These are phyloP conservation scores for Neonothopanus nambi DNA, from an alignment of 1,284 basidiomycete genomes.

Conservation along the genomic window DNA sequence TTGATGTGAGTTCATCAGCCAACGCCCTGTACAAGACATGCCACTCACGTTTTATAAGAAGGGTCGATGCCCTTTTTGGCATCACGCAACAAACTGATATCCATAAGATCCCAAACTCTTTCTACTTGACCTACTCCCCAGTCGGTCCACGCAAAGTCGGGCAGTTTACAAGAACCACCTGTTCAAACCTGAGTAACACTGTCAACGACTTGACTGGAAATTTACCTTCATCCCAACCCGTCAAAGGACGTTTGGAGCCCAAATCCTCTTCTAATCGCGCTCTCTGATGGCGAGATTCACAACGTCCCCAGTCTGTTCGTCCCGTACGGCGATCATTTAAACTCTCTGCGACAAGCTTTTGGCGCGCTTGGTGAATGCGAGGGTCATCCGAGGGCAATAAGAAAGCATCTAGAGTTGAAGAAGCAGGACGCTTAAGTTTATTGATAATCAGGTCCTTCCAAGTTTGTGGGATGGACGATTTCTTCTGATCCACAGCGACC, in stretches of 20 bases:
- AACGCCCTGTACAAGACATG: neutral
- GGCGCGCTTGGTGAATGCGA: slow-evolving; percentile 85
- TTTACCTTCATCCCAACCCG: slow-evolving; percentile 90
- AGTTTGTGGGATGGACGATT: slow-evolving; percentile 59
- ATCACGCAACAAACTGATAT: slow-evolving; percentile 84
- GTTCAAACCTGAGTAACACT: slow-evolving; percentile 4
- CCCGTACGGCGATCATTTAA: slow-evolving; percentile 66
- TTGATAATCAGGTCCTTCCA: slow-evolving; percentile 71
- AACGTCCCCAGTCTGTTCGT: slow-evolving; percentile 88
- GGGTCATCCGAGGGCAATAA: slow-evolving; percentile 89
- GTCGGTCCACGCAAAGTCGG: slow-evolving; percentile 92
- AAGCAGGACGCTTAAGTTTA: slow-evolving; percentile 80
- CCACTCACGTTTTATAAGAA: slow-evolving; percentile 79
- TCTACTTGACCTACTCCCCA: slow-evolving; percentile 92
- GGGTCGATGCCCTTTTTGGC: slow-evolving; percentile 83
- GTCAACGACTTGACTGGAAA: slow-evolving; percentile 1
- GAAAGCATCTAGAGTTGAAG: slow-evolving; percentile 89
- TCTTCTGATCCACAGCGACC: slow-evolving; percentile 69
- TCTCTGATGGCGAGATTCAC: slow-evolving; percentile 89
- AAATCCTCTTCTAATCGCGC: slow-evolving; percentile 83
- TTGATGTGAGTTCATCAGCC: slow-evolving; percentile 11
- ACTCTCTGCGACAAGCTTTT: slow-evolving; percentile 76
- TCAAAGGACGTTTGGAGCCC: slow-evolving; percentile 84
- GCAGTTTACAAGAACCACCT: slow-evolving; percentile 85
- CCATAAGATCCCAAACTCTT: slow-evolving; percentile 92